Conservation (phyloP, 1,284 basidiomycete species). For the Trichosporon faecale region DNA sequence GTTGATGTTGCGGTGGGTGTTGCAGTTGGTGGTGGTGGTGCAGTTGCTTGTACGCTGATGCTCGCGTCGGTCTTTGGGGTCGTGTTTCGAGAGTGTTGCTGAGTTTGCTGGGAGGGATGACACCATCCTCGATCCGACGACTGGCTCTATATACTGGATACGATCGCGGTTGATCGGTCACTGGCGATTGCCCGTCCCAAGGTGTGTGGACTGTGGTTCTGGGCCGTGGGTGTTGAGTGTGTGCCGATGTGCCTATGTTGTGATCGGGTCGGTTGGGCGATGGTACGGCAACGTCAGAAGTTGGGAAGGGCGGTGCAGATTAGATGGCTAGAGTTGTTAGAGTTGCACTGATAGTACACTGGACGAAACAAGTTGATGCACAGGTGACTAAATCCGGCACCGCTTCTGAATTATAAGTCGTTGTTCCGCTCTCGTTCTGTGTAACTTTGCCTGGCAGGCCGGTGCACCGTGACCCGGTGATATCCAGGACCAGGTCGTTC, state of each 20-base stretch:
- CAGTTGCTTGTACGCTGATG: background rate
- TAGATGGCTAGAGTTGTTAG: slow-evolving; percentile 1
- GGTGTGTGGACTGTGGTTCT: background rate
- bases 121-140: background rate
- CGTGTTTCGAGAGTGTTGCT: background rate
- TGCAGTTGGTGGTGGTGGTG: background rate
- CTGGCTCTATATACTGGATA: background rate
- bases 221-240: background rate
- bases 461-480: background rate
- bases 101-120: background rate
- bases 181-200: background rate
- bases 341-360: slow-evolving; percentile 1
- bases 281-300: background rate
- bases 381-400: slow-evolving; percentile 8
- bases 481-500: background rate
- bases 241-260: background rate
- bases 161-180: background rate
- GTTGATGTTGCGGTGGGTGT: background rate
- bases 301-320: slow-evolving; percentile 6
- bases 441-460: background rate
- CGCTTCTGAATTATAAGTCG: background rate
- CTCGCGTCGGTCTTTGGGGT: background rate
- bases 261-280: background rate
- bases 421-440: background rate
- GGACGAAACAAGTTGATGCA: slow-evolving; percentile 2